phyloP scores from a whole-genome alignment of 768 basidiomycete genomes.

The Scleroderma citrinum region DNA sequence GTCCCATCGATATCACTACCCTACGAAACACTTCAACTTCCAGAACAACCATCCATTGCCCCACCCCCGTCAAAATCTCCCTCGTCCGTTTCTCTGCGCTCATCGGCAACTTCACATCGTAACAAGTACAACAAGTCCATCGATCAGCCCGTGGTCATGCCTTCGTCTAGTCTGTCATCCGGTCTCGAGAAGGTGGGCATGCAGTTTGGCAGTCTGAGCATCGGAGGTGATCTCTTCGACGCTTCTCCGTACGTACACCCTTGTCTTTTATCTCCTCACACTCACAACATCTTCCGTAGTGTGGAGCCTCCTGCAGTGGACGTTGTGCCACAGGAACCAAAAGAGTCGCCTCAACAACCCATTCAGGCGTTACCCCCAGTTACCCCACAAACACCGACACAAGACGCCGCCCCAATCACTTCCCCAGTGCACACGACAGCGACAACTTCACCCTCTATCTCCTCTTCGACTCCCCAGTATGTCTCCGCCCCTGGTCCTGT shows the following conservation, averaged over 20 bases:
- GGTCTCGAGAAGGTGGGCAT: slow-evolving; percentile 77
- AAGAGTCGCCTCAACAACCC: slow-evolving; percentile 35
- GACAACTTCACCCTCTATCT: slow-evolving; percentile 5
- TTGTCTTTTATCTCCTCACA: neutral
- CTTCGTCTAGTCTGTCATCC: slow-evolving; percentile 51
- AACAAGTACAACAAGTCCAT: slow-evolving; percentile 65
- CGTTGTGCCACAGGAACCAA: slow-evolving; percentile 6
- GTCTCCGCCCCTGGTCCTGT: slow-evolving; percentile 5
- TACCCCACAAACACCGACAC: slow-evolving; percentile 21
- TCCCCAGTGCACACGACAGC: slow-evolving; percentile 15
- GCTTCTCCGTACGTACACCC: slow-evolving; percentile 41
- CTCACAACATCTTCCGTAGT: slow-evolving; percentile 17
- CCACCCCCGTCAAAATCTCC: slow-evolving; percentile 35
- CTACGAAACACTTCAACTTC: slow-evolving; percentile 15
- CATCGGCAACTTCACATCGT: slow-evolving; percentile 48
- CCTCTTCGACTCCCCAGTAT: slow-evolving; percentile 36
- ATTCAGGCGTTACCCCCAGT: slow-evolving; percentile 18
- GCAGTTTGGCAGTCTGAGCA: slow-evolving; percentile 83
- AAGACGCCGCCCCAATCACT: slow-evolving; percentile 21
- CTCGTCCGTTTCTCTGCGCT: slow-evolving; percentile 47
- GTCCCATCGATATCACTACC: slow-evolving; percentile 20
- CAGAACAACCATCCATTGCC: slow-evolving; percentile 25
- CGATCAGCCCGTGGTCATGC: slow-evolving; percentile 80
- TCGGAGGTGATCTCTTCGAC: slow-evolving; percentile 65
- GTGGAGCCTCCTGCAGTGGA: slow-evolving; percentile 20